Conservation (phyloP, 768 basidiomycete species). For the Solioccasus polychromus region DNA sequence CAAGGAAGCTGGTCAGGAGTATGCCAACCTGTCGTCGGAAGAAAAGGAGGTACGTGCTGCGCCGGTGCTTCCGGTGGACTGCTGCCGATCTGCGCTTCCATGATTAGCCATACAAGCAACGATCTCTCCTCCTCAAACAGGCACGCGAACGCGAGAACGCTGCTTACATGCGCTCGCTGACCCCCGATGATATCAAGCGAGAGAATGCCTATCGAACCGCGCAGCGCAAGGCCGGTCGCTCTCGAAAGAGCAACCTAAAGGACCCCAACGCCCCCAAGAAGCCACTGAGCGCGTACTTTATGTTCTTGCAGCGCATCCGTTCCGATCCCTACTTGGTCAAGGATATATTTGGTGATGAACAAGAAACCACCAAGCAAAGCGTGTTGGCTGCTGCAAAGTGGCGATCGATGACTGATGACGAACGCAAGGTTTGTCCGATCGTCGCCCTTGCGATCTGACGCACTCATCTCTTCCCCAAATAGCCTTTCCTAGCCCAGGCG, state of each 20-base stretch:
- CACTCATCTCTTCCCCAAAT: constrained; percentile 16
- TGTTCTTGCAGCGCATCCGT: constrained; percentile 90
- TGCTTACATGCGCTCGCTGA: constrained; percentile 83
- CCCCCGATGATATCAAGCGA: constrained; percentile 91
- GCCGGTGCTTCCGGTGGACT: constrained; percentile 25
- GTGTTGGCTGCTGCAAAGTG: constrained; percentile 90
- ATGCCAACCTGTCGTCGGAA: constrained; percentile 70
- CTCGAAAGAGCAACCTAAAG: constrained; percentile 91
- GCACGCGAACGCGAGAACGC: constrained; percentile 77
- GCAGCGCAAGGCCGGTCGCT: constrained; percentile 91
- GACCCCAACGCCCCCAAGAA: constrained; percentile 97
- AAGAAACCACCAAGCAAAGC: constrained; percentile 93
- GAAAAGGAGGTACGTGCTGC: constrained; percentile 73
- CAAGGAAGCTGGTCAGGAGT: constrained; percentile 91
- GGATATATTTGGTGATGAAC: constrained; percentile 85
- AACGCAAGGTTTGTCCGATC: constrained; percentile 72
- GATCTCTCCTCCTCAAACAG: constrained; percentile 83
- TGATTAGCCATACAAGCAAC: constrained; percentile 76
- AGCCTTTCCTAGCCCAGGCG: constrained; percentile 93
- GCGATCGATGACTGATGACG: constrained; percentile 90
- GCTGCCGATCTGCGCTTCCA: constrained; percentile 17
- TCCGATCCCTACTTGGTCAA: constrained; percentile 70
- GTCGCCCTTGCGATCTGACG: constrained; percentile 1
- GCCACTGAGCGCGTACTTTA: constrained; percentile 90
- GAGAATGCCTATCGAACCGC: constrained; percentile 91